Evolutionary conservation across 140 eudicot genomes (phyloP).

Genomic region (Bidens hawaiensis): DNA sequence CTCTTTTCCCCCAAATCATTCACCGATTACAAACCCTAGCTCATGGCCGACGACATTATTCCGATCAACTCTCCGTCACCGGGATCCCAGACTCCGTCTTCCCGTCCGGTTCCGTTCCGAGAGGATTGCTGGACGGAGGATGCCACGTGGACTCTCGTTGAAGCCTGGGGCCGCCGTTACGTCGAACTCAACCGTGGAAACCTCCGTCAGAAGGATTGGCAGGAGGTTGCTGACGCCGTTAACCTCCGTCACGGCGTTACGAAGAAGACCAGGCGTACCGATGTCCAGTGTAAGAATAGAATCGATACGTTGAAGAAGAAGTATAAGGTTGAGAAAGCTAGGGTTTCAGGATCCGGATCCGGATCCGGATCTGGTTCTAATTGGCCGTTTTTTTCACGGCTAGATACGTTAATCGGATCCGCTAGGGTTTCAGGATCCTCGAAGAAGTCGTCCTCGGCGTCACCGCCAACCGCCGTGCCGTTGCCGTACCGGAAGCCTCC

Average conservation of each 20-base stretch:
- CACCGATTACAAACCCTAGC: slow-evolving; percentile 27
- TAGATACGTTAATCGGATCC: slow-evolving; percentile 49
- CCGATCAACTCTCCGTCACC: slow-evolving; percentile 29
- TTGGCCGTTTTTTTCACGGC: slow-evolving; percentile 45
- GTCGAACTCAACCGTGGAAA: slow-evolving; percentile 65
- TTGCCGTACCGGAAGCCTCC: slow-evolving; percentile 32
- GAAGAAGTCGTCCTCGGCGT: slow-evolving; percentile 26
- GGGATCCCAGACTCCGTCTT: slow-evolving; percentile 29
- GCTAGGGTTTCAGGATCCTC: slow-evolving; percentile 9
- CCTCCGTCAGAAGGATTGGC: slow-evolving; percentile 77
- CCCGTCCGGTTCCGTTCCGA: slow-evolving; percentile 59
- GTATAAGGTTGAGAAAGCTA: slow-evolving; percentile 58
- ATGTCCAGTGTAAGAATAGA: slow-evolving; percentile 68
- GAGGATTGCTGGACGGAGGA: slow-evolving; percentile 96
- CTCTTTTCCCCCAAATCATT: slow-evolving; percentile 6
- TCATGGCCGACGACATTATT: slow-evolving; percentile 28
- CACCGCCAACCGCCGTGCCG: slow-evolving; percentile 47
- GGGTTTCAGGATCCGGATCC: slow-evolving; percentile 47
- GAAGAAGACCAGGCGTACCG: slow-evolving; percentile 50
- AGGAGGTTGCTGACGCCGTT: slow-evolving; percentile 69
- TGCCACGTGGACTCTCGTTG: slow-evolving; percentile 77
- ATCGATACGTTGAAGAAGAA: slow-evolving; percentile 70
- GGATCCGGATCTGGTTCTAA: too few species aligned
- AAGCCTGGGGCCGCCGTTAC: slow-evolving; percentile 63
- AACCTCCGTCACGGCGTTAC: slow-evolving; percentile 53